Base-by-base conservation (phyloP, 2,329 filamentous ascomycete species). In the Sordariomycetes sp. region DNA sequence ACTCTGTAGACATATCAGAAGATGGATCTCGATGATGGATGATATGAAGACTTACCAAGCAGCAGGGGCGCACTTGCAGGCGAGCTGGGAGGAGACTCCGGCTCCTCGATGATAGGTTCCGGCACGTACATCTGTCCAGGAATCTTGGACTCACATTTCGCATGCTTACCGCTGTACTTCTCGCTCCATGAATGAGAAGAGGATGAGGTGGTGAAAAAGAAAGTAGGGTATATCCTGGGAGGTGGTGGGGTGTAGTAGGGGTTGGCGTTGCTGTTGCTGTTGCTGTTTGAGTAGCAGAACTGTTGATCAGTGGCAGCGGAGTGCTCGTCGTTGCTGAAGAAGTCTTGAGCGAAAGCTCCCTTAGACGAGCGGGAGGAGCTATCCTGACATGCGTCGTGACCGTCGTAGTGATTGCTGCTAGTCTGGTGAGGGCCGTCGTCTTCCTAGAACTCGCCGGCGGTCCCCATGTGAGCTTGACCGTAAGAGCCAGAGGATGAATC, bases 21-120 rank as follows among this genome's bases (percentile, higher is more conserved):
- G 21, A n/a, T 26, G 4, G n/a, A 16, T n/a, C n/a, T n/a, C n/a
- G n/a, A n/a, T n/a, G n/a, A n/a, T n/a, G n/a, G n/a, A n/a, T n/a
- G n/a, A n/a, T n/a, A n/a, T n/a, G n/a, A 7, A 16, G 3, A 39
- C 50, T 38, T 45, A 59, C 55, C 54, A 30, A 60, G 46, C 27
- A 57, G 34, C 21, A 48, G 49, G 4, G 46, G 39, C 17, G 32
- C 32, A 11, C 31, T 37, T 7, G 46, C 38, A 9, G 51, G 46
- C 4, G 52, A 49, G 6, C 38, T 33, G 6, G 43, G 32, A 3
- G 48, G 36, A 11, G 53, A 53, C 15, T 40, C 41, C 12, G 53
- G 49, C 37, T 61, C 58, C 29, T 61, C 58, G 20, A 59, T 46
- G 21, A 54, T 54, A 2, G 56, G 54, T 25, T 52, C 44, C 2